A percentile compares a stretch with the other conserved stretches of the same genome.
Evolutionary conservation across 352 stramenopile genomes (phyloP).

Genomic region (Blastocystis sp.): DNA sequence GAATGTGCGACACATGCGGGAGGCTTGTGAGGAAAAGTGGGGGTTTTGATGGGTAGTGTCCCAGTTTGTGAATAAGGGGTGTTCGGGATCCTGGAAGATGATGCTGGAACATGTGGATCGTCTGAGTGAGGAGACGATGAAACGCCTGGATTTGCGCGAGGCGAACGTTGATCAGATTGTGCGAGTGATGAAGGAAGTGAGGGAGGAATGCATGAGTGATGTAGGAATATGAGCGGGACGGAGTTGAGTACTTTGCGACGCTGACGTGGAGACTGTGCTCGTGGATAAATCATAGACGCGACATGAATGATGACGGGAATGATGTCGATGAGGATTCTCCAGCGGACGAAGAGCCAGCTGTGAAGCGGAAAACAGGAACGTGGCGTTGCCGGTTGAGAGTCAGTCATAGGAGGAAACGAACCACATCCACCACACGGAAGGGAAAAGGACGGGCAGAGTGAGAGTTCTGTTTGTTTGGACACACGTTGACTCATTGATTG

Average conservation of each 20-base stretch:
- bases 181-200: not conserved
- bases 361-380: not conserved
- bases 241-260: not conserved
- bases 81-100: not conserved
- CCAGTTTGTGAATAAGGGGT: slow-evolving; percentile 46
- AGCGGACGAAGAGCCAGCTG: not conserved
- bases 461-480: not conserved
- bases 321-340: not conserved
- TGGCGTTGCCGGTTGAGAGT: not conserved
- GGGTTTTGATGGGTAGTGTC: not conserved
- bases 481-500: no score
- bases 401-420: not conserved
- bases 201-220: not conserved
- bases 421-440: not conserved
- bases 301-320: slow-evolving; percentile 15
- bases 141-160: not conserved
- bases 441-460: not conserved
- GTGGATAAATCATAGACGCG: not conserved
- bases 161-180: not conserved
- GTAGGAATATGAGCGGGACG: not conserved
- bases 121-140: not conserved
- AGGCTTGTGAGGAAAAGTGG: not conserved
- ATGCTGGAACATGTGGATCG: slow-evolving; percentile 9
- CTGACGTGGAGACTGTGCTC: not conserved
- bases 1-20: not conserved